Base-by-base conservation (phyloP, 2,329 filamentous ascomycete genomes). In the Colletotrichum filicis region DNA sequence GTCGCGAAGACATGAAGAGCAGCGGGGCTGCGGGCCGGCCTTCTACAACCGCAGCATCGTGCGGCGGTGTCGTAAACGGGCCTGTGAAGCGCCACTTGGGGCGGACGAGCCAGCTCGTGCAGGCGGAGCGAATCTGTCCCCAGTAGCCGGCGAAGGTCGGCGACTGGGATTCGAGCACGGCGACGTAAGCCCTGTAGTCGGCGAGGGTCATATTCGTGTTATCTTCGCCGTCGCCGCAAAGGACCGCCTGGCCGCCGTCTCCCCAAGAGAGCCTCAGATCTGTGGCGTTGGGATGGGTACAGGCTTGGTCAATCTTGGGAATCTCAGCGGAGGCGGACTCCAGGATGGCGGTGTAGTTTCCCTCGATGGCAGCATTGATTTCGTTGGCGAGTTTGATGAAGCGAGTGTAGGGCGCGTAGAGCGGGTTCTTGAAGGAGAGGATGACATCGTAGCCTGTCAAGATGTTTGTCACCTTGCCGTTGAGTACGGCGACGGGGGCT, bases 61-160 rank as follows among this genome's bases (percentile, higher is more conserved):
- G 65, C 35, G 71, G 16, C 1, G 80, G 80, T 1, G 79, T 79
- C 5, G 75, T 77, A 37, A 81, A 83, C 5, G 81, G 82, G 0
- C 82, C 82, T 16, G 76, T 76, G 77, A 85, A 87, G n/a, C 80
- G 76, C 81, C 82, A 86, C 69, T 79, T 81, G 7, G 85, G 79
- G 1, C 80, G 78, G 30, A 84, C 76, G 1, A 42, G 74, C 78
- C 86, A 83, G 4, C 82, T 81, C 0, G 79, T 76, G 79, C 86
- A 88, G 6, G 77, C 71, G 8, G 87, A 74, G 1, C 82, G 83
- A 58, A 85, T 76, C 5, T n/a, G 58, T 16, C 82, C 71, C 84
- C 83, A 84, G 52, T 53, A 49, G 1, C 78, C 73, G 22, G 80
- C 84, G 12, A 83, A 77, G 22, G 80, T 75, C 4, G 76, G 73